phyloP scores from a whole-genome alignment of 2,329 filamentous ascomycete species.

The Triangularia verruculosa region DNA sequence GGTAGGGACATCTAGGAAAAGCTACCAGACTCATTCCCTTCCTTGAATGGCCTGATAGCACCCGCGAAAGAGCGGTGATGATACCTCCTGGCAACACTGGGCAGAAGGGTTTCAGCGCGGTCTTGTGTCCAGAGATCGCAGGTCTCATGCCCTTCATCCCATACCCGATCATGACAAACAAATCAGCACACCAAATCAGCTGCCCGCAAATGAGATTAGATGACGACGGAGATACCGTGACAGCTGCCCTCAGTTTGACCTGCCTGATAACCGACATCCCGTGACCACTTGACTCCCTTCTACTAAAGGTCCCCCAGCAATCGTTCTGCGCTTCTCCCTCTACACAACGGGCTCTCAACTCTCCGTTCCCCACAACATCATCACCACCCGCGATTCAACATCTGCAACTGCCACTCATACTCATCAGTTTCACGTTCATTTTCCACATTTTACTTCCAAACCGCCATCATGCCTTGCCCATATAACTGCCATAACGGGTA shows the following conservation, averaged over 20 bases:
- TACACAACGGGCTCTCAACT: background rate
- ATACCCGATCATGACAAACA: background rate
- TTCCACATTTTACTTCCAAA: background rate
- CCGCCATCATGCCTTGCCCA: background rate
- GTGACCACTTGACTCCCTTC: background rate
- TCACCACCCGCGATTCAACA: background rate
- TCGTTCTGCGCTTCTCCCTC: background rate
- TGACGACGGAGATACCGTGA: background rate
- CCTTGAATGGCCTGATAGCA: too few species aligned
- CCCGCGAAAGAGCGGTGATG: background rate
- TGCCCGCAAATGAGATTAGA: background rate
- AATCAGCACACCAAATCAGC: background rate
- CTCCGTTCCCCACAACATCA: background rate
- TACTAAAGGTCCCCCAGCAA: background rate
- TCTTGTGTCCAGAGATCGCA: background rate
- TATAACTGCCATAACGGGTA: background rate
- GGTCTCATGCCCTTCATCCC: background rate
- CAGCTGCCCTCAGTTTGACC: background rate
- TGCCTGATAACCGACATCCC: background rate
- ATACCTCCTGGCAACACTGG: background rate
- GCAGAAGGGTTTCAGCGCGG: background rate
- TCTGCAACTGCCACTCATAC: background rate
- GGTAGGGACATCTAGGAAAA: too few species aligned
- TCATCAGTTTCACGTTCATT: background rate
- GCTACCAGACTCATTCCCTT: too few species aligned